A percentile compares a stretch with the other conserved stretches of the same genome.
Conservation (phyloP, 371 early-diverging fungal genomes). For the Lichtheimia ornata region DNA sequence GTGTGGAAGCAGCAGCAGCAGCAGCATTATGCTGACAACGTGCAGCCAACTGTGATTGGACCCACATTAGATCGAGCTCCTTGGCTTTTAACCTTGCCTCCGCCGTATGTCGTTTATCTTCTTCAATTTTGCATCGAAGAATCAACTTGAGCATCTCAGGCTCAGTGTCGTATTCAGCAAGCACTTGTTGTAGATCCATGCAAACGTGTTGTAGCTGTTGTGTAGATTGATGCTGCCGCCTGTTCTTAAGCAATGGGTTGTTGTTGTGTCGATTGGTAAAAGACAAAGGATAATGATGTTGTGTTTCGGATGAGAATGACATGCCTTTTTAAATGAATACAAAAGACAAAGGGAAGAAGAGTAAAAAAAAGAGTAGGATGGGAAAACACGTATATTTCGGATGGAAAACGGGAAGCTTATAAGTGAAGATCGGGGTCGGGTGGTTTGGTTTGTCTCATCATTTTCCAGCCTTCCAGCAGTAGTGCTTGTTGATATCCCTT, state of each 20-base stretch:
- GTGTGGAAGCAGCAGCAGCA: neutral
- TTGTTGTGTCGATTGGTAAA: too few relatives aligned
- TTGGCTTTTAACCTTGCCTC: conserved; percentile 56
- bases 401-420: neutral
- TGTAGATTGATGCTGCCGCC: neutral
- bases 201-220: neutral
- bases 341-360: neutral
- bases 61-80: conserved; percentile 43
- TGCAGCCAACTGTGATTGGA: neutral
- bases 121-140: conserved; percentile 58
- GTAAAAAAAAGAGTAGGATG: neutral
- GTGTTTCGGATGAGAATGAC: neutral
- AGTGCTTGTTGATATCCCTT: too few relatives aligned
- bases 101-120: conserved; percentile 60
- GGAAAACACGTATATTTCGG: neutral
- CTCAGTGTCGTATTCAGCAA: conserved; percentile 48
- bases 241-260: neutral
- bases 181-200: conserved; percentile 29
- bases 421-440: neutral
- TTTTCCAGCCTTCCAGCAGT: too few relatives aligned
- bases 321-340: conserved; percentile 1
- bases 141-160: conserved; percentile 59
- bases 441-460: conserved; percentile 3
- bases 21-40: neutral
- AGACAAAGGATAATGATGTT: neutral